phyloP scores from a whole-genome alignment of 768 basidiomycete genomes.

The Boletellus ananiceps region DNA sequence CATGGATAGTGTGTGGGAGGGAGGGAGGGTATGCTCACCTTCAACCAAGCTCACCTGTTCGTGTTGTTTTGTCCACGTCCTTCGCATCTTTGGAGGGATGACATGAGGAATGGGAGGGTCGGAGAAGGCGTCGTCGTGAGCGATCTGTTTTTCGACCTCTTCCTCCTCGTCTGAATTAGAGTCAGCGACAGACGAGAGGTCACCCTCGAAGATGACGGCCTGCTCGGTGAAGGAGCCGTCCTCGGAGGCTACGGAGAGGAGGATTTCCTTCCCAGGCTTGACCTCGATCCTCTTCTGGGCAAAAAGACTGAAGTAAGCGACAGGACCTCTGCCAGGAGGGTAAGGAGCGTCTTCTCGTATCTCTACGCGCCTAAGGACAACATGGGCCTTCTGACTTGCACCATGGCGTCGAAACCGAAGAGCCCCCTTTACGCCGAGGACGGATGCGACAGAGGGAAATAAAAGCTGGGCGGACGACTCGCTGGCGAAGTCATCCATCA shows the following conservation, averaged over 20 bases:
- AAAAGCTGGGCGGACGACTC: slow-evolving; percentile 30
- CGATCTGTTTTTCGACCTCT: slow-evolving; percentile 39
- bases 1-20: slow-evolving; percentile 10
- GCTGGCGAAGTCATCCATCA: slow-evolving; percentile 37
- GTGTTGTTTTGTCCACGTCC: slow-evolving; percentile 50
- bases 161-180: slow-evolving; percentile 36
- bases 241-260: slow-evolving; percentile 52
- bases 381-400: slow-evolving; percentile 63
- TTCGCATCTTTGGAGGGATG: slow-evolving; percentile 63
- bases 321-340: slow-evolving; percentile 34
- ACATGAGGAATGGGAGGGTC: slow-evolving; percentile 32
- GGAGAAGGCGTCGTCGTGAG: slow-evolving; percentile 38
- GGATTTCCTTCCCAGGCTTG: slow-evolving; percentile 66
- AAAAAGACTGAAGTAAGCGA: slow-evolving; percentile 59
- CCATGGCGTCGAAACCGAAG: slow-evolving; percentile 66
- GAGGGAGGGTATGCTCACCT: slow-evolving; percentile 33
- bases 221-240: slow-evolving; percentile 53
- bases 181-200: slow-evolving; percentile 29
- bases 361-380: slow-evolving; percentile 60
- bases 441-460: slow-evolving; percentile 41
- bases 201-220: slow-evolving; percentile 56
- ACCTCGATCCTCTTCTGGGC: slow-evolving; percentile 67
- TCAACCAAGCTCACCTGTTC: slow-evolving; percentile 39
- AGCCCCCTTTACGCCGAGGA: slow-evolving; percentile 57
- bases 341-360: slow-evolving; percentile 42